phyloP scores from a whole-genome alignment of 129 eudicot genomes.

The sunflower (Helianthus annuus) region HanXRQr2.0-SUNRISE NC_035442.2:128224653-128225152 shows the following conservation, averaged over 20 bases:
- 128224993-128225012: constrained; percentile 54
- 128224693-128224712: constrained; percentile 73
- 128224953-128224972: constrained; percentile 56
- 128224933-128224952: constrained; percentile 76
- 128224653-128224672: constrained; percentile 51
- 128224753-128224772: constrained; percentile 55
- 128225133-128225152: constrained; percentile 76
- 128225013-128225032: constrained; percentile 61
- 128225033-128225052: constrained; percentile 43
- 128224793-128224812: constrained; percentile 71
- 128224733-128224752: constrained; percentile 48
- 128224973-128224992: constrained; percentile 56
- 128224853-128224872: constrained; percentile 54
- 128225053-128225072: constrained; percentile 47
- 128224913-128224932: constrained; percentile 80
- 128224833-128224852: constrained; percentile 58
- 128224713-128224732: constrained; percentile 69
- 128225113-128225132: constrained; percentile 72
- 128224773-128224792: constrained; percentile 55
- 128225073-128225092: constrained; percentile 33
- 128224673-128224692: constrained; percentile 92
- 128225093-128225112: constrained; percentile 44
- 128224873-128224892: constrained; percentile 46
- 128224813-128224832: constrained; percentile 73
- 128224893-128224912: constrained; percentile 56